Evolutionary conservation across 2,329 filamentous ascomycete species (phyloP), one percentile per base, ranked within the genome.

Genomic region (Rhexocercosporidium sp.): DNA sequence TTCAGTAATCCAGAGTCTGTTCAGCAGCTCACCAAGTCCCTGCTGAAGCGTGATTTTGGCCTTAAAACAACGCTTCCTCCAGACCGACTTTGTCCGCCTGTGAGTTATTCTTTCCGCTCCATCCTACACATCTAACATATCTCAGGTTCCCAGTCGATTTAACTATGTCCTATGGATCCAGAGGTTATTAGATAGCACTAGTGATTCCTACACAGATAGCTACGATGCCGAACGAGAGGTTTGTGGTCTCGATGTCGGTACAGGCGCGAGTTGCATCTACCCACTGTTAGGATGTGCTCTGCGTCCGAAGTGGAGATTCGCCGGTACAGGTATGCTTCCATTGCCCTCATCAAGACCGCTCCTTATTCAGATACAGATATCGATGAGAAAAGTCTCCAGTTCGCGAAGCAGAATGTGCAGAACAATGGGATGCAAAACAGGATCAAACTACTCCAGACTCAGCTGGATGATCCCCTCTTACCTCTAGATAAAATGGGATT

Each of bases 91-190:
- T 98, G 95, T 76, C 96, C 95, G 14, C 93, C 94, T 1, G 92
- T 97, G 77, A 66, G 69, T 25, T 44, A 9, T 8, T 31, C 14
- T 59, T 29, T 31, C 18, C 20, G 25, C 9, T 37, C 3, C 25
- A 14, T 49, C 8, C 14, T 20, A 7, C 16, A 31, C 27, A 16
- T 12, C 25, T 44, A 27, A 20, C 34, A 41, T 22, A 0, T n/a
- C 11, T 2, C 34, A 86, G 85, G 83, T 88, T 1, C 84, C 85
- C 0, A 87, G 87, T 68, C 88, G 94, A 59, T 90, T 96, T 78
- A 96, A 95, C 75, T 99, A 99, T 77, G 88, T 98, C 22, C 82
- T 94, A 9, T 98, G 94, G 94, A 82, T 98, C 1, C 93, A 97
- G 74, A 84, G 86, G 3, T 85, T 99, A 0, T 77, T 98, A 7